Base-by-base conservation (phyloP, 116 monocot genomes). In the Dioscorea cayenensis region DNA sequence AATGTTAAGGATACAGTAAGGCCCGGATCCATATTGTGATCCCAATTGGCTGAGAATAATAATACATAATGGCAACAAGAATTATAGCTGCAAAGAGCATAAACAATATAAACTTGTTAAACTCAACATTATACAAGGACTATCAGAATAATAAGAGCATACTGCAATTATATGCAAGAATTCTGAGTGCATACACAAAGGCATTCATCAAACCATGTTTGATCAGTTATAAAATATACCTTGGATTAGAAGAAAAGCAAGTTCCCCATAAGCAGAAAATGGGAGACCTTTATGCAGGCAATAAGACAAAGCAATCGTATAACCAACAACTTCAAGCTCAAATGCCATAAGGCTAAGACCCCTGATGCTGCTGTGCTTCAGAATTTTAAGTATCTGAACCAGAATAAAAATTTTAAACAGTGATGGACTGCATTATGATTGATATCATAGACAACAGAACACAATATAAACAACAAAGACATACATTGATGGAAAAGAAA, bases 231-330 rank as follows among this genome's bases (percentile, higher is more conserved):
- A 22, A 14, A 55, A 51, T 28, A 71, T 66, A 93, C 97, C 86
- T 87, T 99, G 99, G 60, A 99, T 83, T 66, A 94, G 76, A 55
- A 99, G 94, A 75, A 99, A 99, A 29, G 65, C 67, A 48, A 94
- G 71, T 65, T 99, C 99, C 14, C 99, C 94, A 78, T 89, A 99
- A 60, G 99, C 99, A 51, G 99, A 99, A 84, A 99, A 99, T 14
- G 99, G 85, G 63, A 99, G 72, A 28, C 94, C 94, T 36, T 89
- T 86, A 73, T 94, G 94, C 63, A 99, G 77, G 73, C 99, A 99
- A 77, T 99, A 99, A 71, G 99, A 77, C 62, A 99, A 77, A 60
- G 94, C 88, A 87, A 99, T 99, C 20, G 99, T 99, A 65, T 84
- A 94, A 5, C 99, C 99, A 70, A 99, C 83, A 37, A 91, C 91